phyloP scores from a whole-genome alignment of 1,284 basidiomycete species.

The Crocinoboletus sp. region DNA sequence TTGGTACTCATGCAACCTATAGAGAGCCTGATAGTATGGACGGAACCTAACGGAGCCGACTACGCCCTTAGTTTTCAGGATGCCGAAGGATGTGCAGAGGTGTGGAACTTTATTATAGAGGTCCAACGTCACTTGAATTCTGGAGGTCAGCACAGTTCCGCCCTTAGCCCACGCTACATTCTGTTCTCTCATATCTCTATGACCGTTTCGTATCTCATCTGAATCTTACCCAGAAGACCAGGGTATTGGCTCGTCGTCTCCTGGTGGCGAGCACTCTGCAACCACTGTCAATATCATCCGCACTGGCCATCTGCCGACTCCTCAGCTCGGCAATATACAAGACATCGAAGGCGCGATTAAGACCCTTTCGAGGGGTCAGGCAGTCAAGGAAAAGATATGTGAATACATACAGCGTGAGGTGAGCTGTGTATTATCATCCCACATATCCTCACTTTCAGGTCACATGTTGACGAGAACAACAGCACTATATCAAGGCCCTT shows the following conservation, averaged over 20 bases:
- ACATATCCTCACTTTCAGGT: neutral
- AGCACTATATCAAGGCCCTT: slow-evolving; percentile 89
- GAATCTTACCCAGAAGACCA: slow-evolving; percentile 40
- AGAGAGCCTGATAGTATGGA: slow-evolving; percentile 99
- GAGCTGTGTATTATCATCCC: slow-evolving; percentile 25
- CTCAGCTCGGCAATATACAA: slow-evolving; percentile 64
- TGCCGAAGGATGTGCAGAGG: slow-evolving; percentile 91
- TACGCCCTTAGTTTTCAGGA: slow-evolving; percentile 98
- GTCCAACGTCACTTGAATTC: slow-evolving; percentile 84
- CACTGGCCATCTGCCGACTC: slow-evolving; percentile 65
- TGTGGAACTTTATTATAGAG: slow-evolving; percentile 96
- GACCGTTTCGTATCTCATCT: slow-evolving; percentile 15
- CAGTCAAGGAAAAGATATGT: slow-evolving; percentile 74
- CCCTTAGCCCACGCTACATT: slow-evolving; percentile 11
- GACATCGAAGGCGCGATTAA: slow-evolving; percentile 79
- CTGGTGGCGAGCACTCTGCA: slow-evolving; percentile 53
- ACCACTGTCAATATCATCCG: slow-evolving; percentile 61
- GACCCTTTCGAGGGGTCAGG: slow-evolving; percentile 56
- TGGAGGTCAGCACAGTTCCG: slow-evolving; percentile 42
- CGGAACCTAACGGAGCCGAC: slow-evolving; percentile 91
- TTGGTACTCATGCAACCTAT: slow-evolving; percentile 14
- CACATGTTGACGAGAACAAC: slow-evolving; percentile 15
- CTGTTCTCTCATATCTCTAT: slow-evolving; percentile 7
- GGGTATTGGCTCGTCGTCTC: slow-evolving; percentile 51
- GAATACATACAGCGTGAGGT: slow-evolving; percentile 79